Evolutionary conservation across 1,284 basidiomycete genomes (phyloP), one percentile per base, ranked within the genome.

Genomic region (Phellopilus nigrolimitatus): DNA sequence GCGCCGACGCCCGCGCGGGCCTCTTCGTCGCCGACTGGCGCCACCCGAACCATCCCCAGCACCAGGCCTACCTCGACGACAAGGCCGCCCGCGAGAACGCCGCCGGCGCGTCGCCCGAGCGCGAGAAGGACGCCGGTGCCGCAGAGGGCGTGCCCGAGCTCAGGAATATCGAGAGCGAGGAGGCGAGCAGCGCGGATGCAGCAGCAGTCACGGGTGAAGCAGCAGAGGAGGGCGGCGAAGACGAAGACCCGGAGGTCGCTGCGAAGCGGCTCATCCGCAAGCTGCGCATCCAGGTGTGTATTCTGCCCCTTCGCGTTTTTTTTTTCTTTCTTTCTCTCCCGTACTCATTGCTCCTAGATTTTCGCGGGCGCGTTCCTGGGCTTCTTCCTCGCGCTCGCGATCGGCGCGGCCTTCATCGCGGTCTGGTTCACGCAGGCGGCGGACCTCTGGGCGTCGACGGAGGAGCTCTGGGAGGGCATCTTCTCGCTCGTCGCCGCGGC

Each of bases 401-500:
- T n/a, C n/a, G 88, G 86, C 34, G 84, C 82, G 15, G 77, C 84
- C 0, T 90, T 90, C 65, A 81, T 90, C 55, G 85, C 83, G 7
- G 74, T 90, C 24, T 90, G 87, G 86, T 89, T 89, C 67, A 90
- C 85, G 8, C 76, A 84, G 62, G 87, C 87, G 0, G 72, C 75
- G 10, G 64, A 89, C 61, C 74, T 90, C 17, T 90, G 84, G 79
- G 61, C 76, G 17, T 84, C 77, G 61, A 76, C 87, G 17, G 92
- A 95, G 69, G 78, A 74, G 19, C 65, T 88, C 46, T 88, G 86
- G 85, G 84, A 88, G 61, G 77, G 77, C 41, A 76, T 88, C 58
- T 95, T 95, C 68, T 74, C 82, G 56, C 67, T 95, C 50, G 76
- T 97, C 57, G 93, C 93, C 0, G 68, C 82, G 6, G 56, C 91